Percentiles rank a stretch among this genome's conserved stretches.
Evolutionary conservation across 108 stramenopile genomes (phyloP).

Genomic region (Pelagomonas calceolata): DNA sequence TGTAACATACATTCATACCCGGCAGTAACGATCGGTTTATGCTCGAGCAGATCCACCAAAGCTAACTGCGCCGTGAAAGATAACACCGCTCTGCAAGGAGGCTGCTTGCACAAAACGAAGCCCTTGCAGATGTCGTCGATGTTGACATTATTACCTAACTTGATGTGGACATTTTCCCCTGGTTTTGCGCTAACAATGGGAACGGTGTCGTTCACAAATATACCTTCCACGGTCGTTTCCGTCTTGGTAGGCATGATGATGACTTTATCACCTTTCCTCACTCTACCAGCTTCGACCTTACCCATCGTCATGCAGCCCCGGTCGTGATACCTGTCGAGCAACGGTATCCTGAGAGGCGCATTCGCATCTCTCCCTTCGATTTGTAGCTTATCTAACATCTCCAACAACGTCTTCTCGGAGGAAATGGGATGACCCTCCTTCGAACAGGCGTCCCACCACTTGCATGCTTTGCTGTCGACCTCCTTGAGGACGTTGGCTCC

Average conservation of each 20-base stretch:
- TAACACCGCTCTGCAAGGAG: constrained; percentile 68
- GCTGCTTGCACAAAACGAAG: constrained; percentile 77
- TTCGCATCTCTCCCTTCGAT: constrained; percentile 65
- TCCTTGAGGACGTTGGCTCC: constrained; percentile 94
- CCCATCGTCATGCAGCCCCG: constrained; percentile 96
- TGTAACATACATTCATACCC: constrained; percentile 95
- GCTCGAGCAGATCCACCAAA: constrained; percentile 86
- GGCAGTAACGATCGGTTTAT: constrained; percentile 83
- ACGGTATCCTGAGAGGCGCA: constrained; percentile 81
- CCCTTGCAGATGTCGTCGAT: constrained; percentile 90
- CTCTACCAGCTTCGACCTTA: constrained; percentile 90
- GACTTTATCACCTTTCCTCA: constrained; percentile 75
- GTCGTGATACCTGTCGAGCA: constrained; percentile 90
- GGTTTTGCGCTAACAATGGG: constrained; percentile 77
- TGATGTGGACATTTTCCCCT: constrained; percentile 94
- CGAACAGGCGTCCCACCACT: constrained; percentile 78
- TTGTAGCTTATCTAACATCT: constrained; percentile 67
- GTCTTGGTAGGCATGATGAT: constrained; percentile 85
- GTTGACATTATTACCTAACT: constrained; percentile 62
- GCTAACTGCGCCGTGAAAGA: constrained; percentile 53
- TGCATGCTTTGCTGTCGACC: constrained; percentile 62
- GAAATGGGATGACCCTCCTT: constrained; percentile 77
- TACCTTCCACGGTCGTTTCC: constrained; percentile 75
- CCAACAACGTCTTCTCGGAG: constrained; percentile 60
- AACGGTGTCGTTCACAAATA: constrained; percentile 76